A percentile compares a stretch with the other conserved stretches of the same genome.
phyloP scores from a whole-genome alignment of 495 filamentous ascomycete genomes.

The Hypoxylon intermedium region DNA sequence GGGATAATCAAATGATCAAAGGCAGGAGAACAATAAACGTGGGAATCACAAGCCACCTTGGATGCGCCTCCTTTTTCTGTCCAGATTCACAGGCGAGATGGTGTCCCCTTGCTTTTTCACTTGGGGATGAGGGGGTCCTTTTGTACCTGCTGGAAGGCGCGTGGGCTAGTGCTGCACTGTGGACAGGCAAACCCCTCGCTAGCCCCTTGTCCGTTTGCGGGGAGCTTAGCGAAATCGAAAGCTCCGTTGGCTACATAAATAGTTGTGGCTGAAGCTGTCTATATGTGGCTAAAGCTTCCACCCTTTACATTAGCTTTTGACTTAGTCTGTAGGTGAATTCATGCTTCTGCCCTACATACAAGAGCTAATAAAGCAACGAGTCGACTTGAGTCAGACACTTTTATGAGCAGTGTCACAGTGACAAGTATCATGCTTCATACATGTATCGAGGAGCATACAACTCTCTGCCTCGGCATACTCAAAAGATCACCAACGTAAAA shows the following conservation, averaged over 20 bases:
- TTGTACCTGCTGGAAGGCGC: constrained; percentile 38
- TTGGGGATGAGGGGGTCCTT: constrained; percentile 39
- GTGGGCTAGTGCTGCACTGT: constrained; percentile 22
- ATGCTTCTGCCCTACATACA: too few relatives aligned
- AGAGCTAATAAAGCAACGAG: too few relatives aligned
- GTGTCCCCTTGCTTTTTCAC: constrained; percentile 28
- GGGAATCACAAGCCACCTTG: constrained; percentile 14
- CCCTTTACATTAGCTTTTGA: too few relatives aligned
- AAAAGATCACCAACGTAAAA: too few relatives aligned
- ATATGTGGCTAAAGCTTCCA: constrained; percentile 23
- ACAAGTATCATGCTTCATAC: too few relatives aligned
- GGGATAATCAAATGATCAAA: not conserved
- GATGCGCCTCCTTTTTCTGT: constrained; percentile 23
- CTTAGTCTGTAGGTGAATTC: too few relatives aligned
- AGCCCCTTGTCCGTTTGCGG: constrained; percentile 35
- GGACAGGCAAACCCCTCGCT: constrained; percentile 26
- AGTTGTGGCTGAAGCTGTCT: constrained; percentile 11
- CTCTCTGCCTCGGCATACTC: too few relatives aligned
- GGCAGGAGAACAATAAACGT: not conserved
- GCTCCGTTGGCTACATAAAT: constrained; percentile 14
- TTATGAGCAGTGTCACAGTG: too few relatives aligned
- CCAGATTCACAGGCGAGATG: constrained; percentile 30
- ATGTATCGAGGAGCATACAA: too few relatives aligned
- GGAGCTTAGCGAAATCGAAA: constrained; percentile 15
- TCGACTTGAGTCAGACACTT: too few relatives aligned